A percentile compares a stretch with the other conserved stretches of the same genome.
Evolutionary conservation across 2,329 filamentous ascomycete species (phyloP).

Genomic region (Orbilia blumenaviensis): DNA sequence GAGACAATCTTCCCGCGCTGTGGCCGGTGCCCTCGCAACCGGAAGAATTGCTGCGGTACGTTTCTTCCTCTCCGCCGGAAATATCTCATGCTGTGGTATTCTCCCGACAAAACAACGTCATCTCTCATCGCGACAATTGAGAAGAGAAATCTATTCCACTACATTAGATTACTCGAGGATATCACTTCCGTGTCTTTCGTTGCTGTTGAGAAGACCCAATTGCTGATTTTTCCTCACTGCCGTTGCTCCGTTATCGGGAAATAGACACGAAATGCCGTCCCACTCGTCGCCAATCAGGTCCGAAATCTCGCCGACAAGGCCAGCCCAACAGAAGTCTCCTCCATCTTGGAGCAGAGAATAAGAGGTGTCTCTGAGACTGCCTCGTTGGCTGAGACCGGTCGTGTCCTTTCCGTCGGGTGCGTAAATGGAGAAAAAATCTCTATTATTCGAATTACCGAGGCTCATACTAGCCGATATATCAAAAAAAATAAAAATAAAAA

Average conservation of each 20-base stretch:
- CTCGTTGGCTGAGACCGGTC: constrained; percentile 95
- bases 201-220: constrained; percentile 29
- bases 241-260: constrained; percentile 58
- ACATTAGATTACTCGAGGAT: constrained; percentile 56
- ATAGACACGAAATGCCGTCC: constrained; percentile 86
- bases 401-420: constrained; percentile 98
- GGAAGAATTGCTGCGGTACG: constrained; percentile 94
- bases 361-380: constrained; percentile 98
- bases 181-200: constrained; percentile 45
- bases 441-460: constrained; percentile 12
- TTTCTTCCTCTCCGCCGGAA: constrained; percentile 65
- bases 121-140: constrained; percentile 61
- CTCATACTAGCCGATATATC: constrained; percentile 9
- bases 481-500: constrained; percentile 17
- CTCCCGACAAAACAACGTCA: constrained; percentile 61
- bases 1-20: constrained; percentile 93
- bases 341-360: constrained; percentile 99
- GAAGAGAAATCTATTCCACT: constrained; percentile 59
- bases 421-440: constrained; percentile 62
- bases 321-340: constrained; percentile 95
- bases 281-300: constrained; percentile 77
- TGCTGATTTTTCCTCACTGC: constrained; percentile 63
- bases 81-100: constrained; percentile 63
- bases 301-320: constrained; percentile 95
- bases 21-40: constrained; percentile 85